Evolutionary conservation across 2,329 filamentous ascomycete species (phyloP), one percentile per base, ranked within the genome.

Genomic region (Pestalotiopsis sp.): DNA sequence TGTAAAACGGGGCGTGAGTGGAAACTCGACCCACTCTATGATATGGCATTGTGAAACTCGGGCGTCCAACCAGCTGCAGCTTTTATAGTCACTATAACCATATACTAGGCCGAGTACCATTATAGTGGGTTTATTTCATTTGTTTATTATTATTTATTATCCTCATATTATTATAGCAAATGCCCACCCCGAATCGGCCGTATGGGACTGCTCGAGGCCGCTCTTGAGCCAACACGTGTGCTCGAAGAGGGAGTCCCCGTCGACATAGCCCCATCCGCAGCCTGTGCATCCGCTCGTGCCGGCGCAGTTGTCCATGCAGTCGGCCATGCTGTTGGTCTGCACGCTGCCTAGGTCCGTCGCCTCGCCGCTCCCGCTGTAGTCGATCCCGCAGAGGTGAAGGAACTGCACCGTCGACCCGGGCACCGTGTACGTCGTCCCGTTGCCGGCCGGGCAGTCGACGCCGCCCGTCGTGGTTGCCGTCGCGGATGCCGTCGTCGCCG

Each of bases 151-250:
- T 71, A 67, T 14, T 17, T 62, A 59, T 36, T 11, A 31, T 58
- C 36, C 41, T 73, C 58, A 77, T 67, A 76, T 70, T 66, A 84
- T 73, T 20, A 83, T 73, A 4, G 82, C 82, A 78, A 85, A 85
- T 5, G 80, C 79, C 83, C 83, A 85, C 1, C 78, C 79, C 3
- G 71, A 60, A 41, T 79, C 77, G 2, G 79, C 76, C 11, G 72
- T 69, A 59, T 80, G 79, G 3, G 76, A 67, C 60, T 70, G 72
- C 65, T 71, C 76, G 69, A 86, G 69, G 41, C 78, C 73, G 6
- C 75, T 76, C 74, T 85, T 85, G 67, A 85, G 70, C 79, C 80
- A 86, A 72, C 84, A 86, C 4, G 77, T 76, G 66, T 83, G 82
- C 67, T 80, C 76, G 49, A 75, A 75, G 1, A 79, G 79, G 12